Conservation (phyloP, 1,284 basidiomycete species). For the Puccinia novopanici region DNA sequence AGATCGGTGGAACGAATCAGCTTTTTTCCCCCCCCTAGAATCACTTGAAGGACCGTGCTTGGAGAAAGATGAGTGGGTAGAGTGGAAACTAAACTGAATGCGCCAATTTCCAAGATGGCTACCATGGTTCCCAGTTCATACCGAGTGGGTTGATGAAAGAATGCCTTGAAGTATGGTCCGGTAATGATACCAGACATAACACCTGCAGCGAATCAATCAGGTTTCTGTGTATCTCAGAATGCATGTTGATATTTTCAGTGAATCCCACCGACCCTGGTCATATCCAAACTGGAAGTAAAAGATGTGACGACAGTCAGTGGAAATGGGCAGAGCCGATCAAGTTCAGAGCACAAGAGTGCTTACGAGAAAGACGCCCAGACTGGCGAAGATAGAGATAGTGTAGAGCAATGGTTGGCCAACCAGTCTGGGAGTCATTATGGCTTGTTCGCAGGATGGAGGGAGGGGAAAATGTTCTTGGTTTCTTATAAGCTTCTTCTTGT, state of each 20-base stretch:
- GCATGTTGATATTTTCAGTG: neutral
- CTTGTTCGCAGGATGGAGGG: neutral
- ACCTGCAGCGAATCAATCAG: constrained; percentile 62
- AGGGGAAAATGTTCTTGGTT: neutral
- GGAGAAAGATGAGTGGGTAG: neutral
- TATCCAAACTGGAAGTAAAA: constrained; percentile 9
- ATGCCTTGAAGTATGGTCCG: constrained; percentile 73
- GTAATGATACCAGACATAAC: constrained; percentile 93
- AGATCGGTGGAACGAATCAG: constrained; percentile 6
- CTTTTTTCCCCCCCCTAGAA: neutral
- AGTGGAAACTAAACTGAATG: constrained; percentile 68
- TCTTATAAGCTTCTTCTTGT: too few relatives aligned
- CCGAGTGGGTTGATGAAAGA: constrained; percentile 73
- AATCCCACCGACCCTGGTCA: constrained; percentile 16
- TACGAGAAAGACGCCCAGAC: constrained; percentile 83
- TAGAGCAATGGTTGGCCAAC: constrained; percentile 80
- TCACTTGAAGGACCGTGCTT: neutral
- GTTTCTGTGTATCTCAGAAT: neutral
- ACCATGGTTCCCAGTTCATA: constrained; percentile 77
- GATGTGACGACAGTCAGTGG: neutral
- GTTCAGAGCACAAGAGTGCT: constrained; percentile 54
- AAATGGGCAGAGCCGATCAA: neutral
- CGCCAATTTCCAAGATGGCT: constrained; percentile 73
- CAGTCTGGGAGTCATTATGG: constrained; percentile 61
- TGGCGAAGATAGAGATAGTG: constrained; percentile 78